Conservation (phyloP, 176 grass and related monocot species). For the Triticum aestivum region IWGSC_CS_RefSeq_v2.1 NC_057814.1:466014913-466015412, state of each 20-base stretch:
- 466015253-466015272: neutral
- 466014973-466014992: slow-evolving; percentile 79
- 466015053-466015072: neutral
- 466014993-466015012: slow-evolving; percentile 79
- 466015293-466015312: too few relatives aligned
- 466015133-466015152: slow-evolving; percentile 81
- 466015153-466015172: slow-evolving; percentile 60
- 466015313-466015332: too few relatives aligned
- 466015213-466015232: slow-evolving; percentile 36
- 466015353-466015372: too few relatives aligned
- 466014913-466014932: neutral
- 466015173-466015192: too few relatives aligned
- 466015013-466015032: slow-evolving; percentile 54
- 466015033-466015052: slow-evolving; percentile 7
- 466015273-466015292: too few relatives aligned
- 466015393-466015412: too few relatives aligned
- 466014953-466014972: slow-evolving; percentile 85
- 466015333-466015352: too few relatives aligned
- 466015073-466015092: neutral
- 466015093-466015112: slow-evolving; percentile 69
- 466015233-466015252: slow-evolving; percentile 56
- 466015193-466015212: too few relatives aligned
- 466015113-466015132: slow-evolving; percentile 64
- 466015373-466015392: too few relatives aligned
- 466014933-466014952: slow-evolving; percentile 41